Base-by-base conservation (phyloP, 106 monocot genomes). In the Phalaenopsis aphrodite region DNA sequence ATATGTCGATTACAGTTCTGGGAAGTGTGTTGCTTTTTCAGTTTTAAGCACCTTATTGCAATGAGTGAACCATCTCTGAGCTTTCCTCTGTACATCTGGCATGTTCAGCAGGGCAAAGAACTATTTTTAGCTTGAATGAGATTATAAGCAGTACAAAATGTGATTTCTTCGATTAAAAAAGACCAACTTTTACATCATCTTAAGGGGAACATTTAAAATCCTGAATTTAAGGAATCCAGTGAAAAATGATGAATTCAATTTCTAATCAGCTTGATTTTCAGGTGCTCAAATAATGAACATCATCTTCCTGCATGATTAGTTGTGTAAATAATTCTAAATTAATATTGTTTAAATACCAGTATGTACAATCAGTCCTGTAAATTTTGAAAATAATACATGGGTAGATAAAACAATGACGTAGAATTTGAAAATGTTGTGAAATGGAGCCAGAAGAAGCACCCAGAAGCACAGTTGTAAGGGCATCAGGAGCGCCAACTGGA, bases 61-160 rank as follows among this genome's bases (percentile, higher is more conserved):
- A 94, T 87, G 30, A 88, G 39, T 16, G 89, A 87, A 69, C 91
- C 92, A 86, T 99, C 92, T 67, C 86, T 85, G 12, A 94, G 83
- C 55, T 55, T 88, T 38, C 98, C 98, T 87, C 80, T 88, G 75
- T 99, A 99, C 87, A 91, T 94, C 98, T 94, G 88, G 19, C 61
- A 77, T 47, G 23, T 39, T 74, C 8, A 45, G 74, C 43, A 19
- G 43, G 43, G 1, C 74, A 74, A 17, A 76, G 49, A 76, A 49
- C 19, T 49, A 42, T 24, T 48, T 21, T 30, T 30, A 47, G 49
- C 49, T 42, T 43, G 8, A 36, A 45, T n/a, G 7, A 76, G 46
- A 24, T 76, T 49, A 47, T 24, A 76, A 75, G 18, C 16, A 75
- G 18, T 19, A 74, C 10, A 49, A 47, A 48, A 76, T 49, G 14